Base-by-base conservation (phyloP, 805 yeast species). In the Wickerhamomyces bovis region DNA sequence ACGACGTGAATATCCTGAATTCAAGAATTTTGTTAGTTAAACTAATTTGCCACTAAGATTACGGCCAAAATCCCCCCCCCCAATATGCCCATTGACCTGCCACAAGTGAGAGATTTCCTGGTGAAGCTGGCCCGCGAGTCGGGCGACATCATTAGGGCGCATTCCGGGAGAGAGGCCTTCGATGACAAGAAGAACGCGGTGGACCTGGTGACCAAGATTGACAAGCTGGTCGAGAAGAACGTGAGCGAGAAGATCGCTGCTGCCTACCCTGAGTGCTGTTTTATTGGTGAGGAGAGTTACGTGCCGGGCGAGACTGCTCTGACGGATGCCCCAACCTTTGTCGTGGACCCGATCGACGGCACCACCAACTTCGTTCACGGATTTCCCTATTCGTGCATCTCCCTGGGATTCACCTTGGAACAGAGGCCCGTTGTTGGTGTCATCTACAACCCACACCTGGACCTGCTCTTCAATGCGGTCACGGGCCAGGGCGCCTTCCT, bases 331-430 rank as follows among this genome's bases (percentile, higher is more conserved):
- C 85, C 85, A 19, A 80, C 85, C 2, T 81, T 81, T 56, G 73
- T 81, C 45, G 81, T 81, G 18, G 85, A 80, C 56, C 83, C 83
- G 38, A 76, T 78, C 57, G 84, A 80, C 53, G 85, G 85, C 12
- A 81, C 86, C 1, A 79, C 84, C 6, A 77, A 81, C 61, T 81
- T 81, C 60, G 72, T 80, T 44, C 86, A 81, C 58, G 72, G 69
- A 41, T 81, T 77, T 64, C 86, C 85, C 2, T 76, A 70, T 57
- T 73, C 80, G 39, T 80, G 85, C 61, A 78, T 78, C 42, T 81
- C 85, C 1, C 56, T 81, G 35, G 85, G 85, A 0, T 70, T 81
- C 45, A 70, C 83, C 1, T 61, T 75, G 16, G 57, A 68, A 49
- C 68, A 70, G 38, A 61, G 61, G 45, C 76, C 85, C 1, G 75